Evolutionary conservation across 2,329 filamentous ascomycete species (phyloP), one percentile per base, ranked within the genome.

Genomic region (Orbilia blumenaviensis): DNA sequence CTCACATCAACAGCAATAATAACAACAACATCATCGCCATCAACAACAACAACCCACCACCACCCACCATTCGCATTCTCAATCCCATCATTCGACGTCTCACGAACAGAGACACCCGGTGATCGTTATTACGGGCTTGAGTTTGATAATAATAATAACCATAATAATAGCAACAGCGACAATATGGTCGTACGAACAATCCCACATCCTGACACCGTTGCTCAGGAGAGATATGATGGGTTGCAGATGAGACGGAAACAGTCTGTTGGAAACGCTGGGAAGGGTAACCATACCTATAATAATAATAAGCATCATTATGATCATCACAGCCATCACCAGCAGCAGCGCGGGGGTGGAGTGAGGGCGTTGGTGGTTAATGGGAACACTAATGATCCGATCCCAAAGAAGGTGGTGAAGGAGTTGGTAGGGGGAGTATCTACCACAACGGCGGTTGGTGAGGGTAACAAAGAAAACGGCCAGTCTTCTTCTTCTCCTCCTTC

Each of bases 331-430:
- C n/a, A 14, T 23, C 63, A 66, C 10, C 21, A 21, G 12, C 42
- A 23, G 5, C 32, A 75, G 7, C 32, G 68, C 7, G 60, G 25
- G 7, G 16, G 16, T 8, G 1, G 1, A 10, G 27, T 27, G 4
- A 67, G 48, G 38, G 50, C 63, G 16, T 23, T 75, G n/a, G 38
- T 75, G 10, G 71, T 75, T 14, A 75, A 75, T 48, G 71, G 71
- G n/a, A 75, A 63, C 54, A 75, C 56, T 3, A 75, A 75, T 18
- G 46, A 67, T n/a, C 44, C 54, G 6, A 29, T 50, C n/a, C 44
- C 54, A 16, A 12, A 41, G 3, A 67, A 42, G 52, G 18, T n/a
- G 34, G 16, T 34, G n/a, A 62, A 62, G 16, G 34, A 34, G 52
- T 12, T n/a, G 34, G 16, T 34, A 12, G 56, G 54, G 16, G 34